Conservation (phyloP, 148 eudicot genomes). For the Nepenthes mirabilis region DNA sequence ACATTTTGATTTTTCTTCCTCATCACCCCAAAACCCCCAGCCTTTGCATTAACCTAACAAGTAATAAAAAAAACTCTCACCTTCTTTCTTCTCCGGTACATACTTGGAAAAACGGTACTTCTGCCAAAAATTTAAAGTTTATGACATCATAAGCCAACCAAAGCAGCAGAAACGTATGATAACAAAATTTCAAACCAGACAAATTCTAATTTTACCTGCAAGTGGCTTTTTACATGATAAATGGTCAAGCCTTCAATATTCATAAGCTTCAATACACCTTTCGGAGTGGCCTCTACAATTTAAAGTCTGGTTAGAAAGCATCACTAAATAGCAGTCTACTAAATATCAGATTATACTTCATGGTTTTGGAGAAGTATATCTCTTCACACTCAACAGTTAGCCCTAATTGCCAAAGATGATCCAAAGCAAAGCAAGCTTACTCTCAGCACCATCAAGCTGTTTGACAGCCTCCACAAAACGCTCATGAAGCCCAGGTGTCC, state of each 20-base stretch:
- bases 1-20: background rate
- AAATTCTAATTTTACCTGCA: conserved; percentile 20
- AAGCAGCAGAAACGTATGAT: background rate
- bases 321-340: background rate
- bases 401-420: background rate
- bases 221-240: conserved; percentile 46
- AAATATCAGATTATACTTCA: background rate
- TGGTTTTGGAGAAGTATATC: no score
- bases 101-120: conserved; percentile 32
- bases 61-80: conserved; percentile 9
- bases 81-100: conserved; percentile 34
- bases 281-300: conserved; percentile 40
- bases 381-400: background rate
- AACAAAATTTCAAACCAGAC: background rate
- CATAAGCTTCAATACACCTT: conserved; percentile 40
- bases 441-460: conserved; percentile 38
- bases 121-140: conserved; percentile 11
- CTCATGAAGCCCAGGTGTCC: conserved; percentile 49
- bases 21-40: no score
- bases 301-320: conserved; percentile 2
- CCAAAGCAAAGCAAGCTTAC: conserved; percentile 11
- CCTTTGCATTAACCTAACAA: background rate
- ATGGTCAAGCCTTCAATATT: conserved; percentile 41
- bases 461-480: conserved; percentile 33
- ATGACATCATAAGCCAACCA: conserved; percentile 1